Evolutionary conservation across 1,284 basidiomycete genomes (phyloP), one percentile per base, ranked within the genome.

Genomic region (Rhodotorula glutinis): DNA sequence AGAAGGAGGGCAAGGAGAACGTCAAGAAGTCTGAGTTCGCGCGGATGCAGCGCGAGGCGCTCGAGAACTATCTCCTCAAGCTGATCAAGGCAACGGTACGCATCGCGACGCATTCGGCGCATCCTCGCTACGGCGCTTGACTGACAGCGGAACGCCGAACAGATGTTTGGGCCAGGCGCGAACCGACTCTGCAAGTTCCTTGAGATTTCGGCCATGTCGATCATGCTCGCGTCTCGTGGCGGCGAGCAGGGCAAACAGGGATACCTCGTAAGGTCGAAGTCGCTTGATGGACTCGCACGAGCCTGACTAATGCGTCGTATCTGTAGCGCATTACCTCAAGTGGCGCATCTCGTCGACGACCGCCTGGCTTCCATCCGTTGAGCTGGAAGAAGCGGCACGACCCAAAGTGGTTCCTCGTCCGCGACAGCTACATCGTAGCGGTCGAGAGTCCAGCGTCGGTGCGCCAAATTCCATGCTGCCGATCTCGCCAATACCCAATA

Each of bases 101-200:
- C 83, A 16, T 11, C 1, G 11, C 33, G n/a, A n/a, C 1, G 17
- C 2, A 14, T 30, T 21, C 17, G 21, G 17, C 14, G 4, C 3
- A 62, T 17, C 33, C 43, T 25, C 23, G 25, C 19, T 29, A 14
- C n/a, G 53, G 8, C 16, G 13, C 19, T n/a, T 47, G 67, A 66
- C 62, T 38, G 33, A 38, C 33, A 5, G 11, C 5, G 33, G 33
- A 7, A 11, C 33, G 33, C 33, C 33, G 9, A n/a, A 59, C 72
- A 96, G 91, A 96, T 98, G 90, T 98, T 98, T 81, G 90, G 93
- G 74, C 91, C 95, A 1, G 88, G 93, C 53, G 87, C 92, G 1
- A 98, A 98, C 76, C 87, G 94, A 30, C 80, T 98, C 0, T 89
- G 90, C 67, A 88, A 88, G n/a, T 99, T 98, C 80, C 85, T 99